Base-by-base conservation (phyloP, 2,329 filamentous ascomycete genomes). In the Colletotrichum orbiculare region DNA sequence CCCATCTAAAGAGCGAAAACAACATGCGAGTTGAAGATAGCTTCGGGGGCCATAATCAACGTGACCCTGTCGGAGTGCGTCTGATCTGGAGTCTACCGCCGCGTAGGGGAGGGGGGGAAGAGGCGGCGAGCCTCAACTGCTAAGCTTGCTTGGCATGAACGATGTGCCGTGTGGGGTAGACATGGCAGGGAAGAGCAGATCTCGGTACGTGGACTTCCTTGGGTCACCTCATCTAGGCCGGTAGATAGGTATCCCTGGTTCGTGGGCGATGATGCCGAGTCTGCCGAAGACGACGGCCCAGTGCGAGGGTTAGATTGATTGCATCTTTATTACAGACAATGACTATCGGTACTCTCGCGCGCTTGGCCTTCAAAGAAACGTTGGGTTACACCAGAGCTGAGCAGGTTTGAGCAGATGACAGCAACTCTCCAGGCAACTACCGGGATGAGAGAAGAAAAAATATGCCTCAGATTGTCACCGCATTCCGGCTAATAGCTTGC, bases 131-230 rank as follows among this genome's bases (percentile, higher is more conserved):
- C 35, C 49, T 48, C 25, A 37, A 34, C 37, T 41, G 34, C 46
- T 47, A 56, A 65, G 57, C 52, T 53, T 62, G 46, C 62, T 65
- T 56, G 52, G 52, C 61, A 50, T 38, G 38, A 45, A 45, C 38
- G 50, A 56, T 52, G 45, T 65, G 58, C 57, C 35, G 52, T 53
- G 41, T 62, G 62, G 57, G 57, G 57, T 52, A 56, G 57, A n/a
- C 50, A 50, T 37, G 52, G 46, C 46, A 43, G 15, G 50, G 47
- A 50, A 37, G 41, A 34, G 46, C 39, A 62, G 54, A 66, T 39
- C 48, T 64, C 59, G 42, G 48, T n/a, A 53, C 42, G 12, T 64
- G 48, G 41, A 46, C 42, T 17, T 49, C 46, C 45, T 46, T 39
- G 54, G 37, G 54, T 48, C 37, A 8, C 25, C 33, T 35, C 33